Evolutionary conservation across 345 rosid genomes (phyloP).

Genomic region (Eucalyptus cloeziana): DNA sequence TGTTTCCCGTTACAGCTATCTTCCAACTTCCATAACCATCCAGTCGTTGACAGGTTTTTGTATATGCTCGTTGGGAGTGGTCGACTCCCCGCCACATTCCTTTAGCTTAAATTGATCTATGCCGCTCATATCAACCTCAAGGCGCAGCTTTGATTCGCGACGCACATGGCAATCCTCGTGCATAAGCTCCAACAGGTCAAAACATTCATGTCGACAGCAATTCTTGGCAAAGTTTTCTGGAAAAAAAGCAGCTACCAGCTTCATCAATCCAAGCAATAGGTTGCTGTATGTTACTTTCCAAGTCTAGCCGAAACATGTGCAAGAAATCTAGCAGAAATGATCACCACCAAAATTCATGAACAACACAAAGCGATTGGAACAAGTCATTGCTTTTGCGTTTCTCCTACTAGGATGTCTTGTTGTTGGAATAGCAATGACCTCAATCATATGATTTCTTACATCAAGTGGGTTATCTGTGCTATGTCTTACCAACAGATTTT

Average conservation of each 20-base stretch:
- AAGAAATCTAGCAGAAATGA: conserved; percentile 50
- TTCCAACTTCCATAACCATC: conserved; percentile 16
- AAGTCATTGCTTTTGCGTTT: not conserved
- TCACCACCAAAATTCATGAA: conserved; percentile 29
- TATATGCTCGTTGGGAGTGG: conserved; percentile 14
- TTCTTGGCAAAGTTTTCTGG: conserved; percentile 41
- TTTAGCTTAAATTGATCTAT: conserved; percentile 8
- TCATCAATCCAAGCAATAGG: conserved; percentile 92
- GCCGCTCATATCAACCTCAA: conserved; percentile 67
- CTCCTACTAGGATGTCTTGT: not conserved
- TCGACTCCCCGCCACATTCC: conserved; percentile 65
- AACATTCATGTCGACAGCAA: conserved; percentile 18
- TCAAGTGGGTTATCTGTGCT: not conserved
- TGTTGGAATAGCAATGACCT: not conserved
- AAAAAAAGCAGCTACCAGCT: conserved; percentile 50
- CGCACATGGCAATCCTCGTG: not conserved
- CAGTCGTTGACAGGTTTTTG: conserved; percentile 5
- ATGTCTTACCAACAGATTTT: not conserved
- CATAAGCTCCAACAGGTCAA: conserved; percentile 1
- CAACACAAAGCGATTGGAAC: not conserved
- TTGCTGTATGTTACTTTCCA: conserved; percentile 42
- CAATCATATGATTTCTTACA: not conserved
- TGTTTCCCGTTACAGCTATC: conserved; percentile 24
- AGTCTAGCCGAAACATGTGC: conserved; percentile 59
- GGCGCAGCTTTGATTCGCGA: conserved; percentile 56